These are phyloP conservation scores for Marsdenia floribunda DNA, from an alignment of 257 asterid genomes.

Conservation along the genomic window DNA sequence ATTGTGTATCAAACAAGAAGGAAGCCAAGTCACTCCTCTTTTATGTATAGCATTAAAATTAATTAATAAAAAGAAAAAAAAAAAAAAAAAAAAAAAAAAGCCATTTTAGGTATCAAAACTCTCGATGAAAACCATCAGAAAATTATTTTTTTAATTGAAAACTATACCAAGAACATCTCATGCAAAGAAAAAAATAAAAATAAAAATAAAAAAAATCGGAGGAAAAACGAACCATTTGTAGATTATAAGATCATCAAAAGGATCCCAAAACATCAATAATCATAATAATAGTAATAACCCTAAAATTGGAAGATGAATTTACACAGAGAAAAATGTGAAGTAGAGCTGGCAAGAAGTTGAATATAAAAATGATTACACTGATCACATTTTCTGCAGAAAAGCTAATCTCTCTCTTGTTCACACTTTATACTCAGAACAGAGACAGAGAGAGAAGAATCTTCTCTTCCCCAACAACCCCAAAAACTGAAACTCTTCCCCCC, in stretches of 20 bases:
- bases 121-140: background rate
- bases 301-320: background rate
- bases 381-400: background rate
- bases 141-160: background rate
- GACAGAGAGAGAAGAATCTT: conserved; percentile 12
- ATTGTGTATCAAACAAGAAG: background rate
- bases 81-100: background rate
- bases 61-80: background rate
- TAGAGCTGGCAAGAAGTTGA: background rate
- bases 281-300: background rate
- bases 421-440: background rate
- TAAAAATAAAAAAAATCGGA: no score
- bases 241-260: background rate
- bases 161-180: background rate
- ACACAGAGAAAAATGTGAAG: background rate
- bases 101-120: background rate
- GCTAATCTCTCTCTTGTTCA: background rate
- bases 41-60: background rate
- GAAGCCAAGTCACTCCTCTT: background rate
- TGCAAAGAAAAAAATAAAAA: conserved; percentile 1
- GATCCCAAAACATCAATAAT: background rate
- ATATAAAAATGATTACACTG: conserved; percentile 1
- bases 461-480: conserved; percentile 20
- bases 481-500: conserved; percentile 16
- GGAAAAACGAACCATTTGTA: background rate